A percentile compares a stretch with the other conserved stretches of the same genome.
These are phyloP conservation scores for Sporothrix pseudoabietina DNA, from an alignment of 2,329 filamentous ascomycete genomes.

Conservation along the genomic window DNA sequence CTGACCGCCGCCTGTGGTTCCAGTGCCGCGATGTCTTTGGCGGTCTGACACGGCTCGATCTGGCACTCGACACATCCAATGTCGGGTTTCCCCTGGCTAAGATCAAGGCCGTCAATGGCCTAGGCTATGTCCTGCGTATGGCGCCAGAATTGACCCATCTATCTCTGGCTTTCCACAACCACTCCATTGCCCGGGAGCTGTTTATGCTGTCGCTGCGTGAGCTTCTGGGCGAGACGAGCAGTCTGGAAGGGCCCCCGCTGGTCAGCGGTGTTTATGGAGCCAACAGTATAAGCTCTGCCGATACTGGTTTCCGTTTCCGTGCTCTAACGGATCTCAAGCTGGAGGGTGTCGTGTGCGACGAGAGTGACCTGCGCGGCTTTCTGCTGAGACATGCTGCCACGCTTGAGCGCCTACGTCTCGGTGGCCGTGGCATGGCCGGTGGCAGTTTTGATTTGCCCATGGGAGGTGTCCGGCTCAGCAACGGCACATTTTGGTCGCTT, in stretches of 20 bases:
- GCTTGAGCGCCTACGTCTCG: constrained; percentile 48
- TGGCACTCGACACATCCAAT: constrained; percentile 47
- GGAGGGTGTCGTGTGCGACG: constrained; percentile 49
- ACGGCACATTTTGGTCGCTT: constrained; percentile 49
- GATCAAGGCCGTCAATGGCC: constrained; percentile 48
- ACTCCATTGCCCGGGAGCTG: constrained; percentile 45
- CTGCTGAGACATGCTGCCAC: constrained; percentile 46
- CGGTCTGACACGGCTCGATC: constrained; percentile 45
- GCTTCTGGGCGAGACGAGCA: constrained; percentile 36
- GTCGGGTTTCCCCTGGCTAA: constrained; percentile 44
- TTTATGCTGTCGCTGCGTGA: constrained; percentile 48
- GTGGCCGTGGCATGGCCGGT: constrained; percentile 48
- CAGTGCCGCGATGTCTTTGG: constrained; percentile 46
- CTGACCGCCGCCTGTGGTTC: constrained; percentile 48
- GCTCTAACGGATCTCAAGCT: constrained; percentile 48
- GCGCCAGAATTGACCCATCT: constrained; percentile 45
- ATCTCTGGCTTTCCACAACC: constrained; percentile 48
- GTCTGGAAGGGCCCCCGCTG: constrained; percentile 24
- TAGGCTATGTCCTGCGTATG: constrained; percentile 48
- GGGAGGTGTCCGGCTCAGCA: constrained; percentile 50
- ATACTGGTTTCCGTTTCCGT: constrained; percentile 42
- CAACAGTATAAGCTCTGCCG: neutral
- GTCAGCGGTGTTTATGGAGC: neutral
- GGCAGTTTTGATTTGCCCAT: constrained; percentile 37
- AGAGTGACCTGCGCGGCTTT: constrained; percentile 49